These are phyloP conservation scores for Xylaria palmicola DNA, from an alignment of 495 filamentous ascomycete species.

Conservation along the genomic window DNA sequence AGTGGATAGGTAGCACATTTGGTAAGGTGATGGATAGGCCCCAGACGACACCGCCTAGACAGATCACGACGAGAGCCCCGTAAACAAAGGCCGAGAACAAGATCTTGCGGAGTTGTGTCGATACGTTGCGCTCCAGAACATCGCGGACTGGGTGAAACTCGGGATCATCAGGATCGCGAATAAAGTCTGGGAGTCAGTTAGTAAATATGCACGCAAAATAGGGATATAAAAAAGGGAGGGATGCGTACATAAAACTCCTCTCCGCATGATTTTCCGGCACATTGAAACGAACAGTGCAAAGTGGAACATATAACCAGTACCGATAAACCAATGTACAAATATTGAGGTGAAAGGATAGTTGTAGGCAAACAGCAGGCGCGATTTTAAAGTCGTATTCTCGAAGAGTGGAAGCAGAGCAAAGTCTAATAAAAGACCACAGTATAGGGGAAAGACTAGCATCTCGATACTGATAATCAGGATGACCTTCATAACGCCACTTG, in stretches of 20 bases:
- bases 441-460: constrained; percentile 96
- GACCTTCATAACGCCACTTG: constrained; percentile 95
- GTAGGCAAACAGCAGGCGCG: constrained; percentile 72
- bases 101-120: constrained; percentile 94
- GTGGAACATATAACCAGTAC: constrained; percentile 99
- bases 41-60: constrained; percentile 95
- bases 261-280: constrained; percentile 96
- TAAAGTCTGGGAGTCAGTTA: constrained; percentile 73
- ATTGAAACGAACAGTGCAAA: constrained; percentile 98
- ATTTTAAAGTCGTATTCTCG: constrained; percentile 68
- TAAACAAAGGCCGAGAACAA: constrained; percentile 95
- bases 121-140: constrained; percentile 89
- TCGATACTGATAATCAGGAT: constrained; percentile 98
- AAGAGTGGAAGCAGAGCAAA: constrained; percentile 87
- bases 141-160: constrained; percentile 98
- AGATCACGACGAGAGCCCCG: constrained; percentile 86
- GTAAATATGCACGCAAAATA: constrained; percentile 26
- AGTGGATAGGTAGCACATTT: constrained; percentile 82
- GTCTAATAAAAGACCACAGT: constrained; percentile 90
- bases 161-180: constrained; percentile 96
- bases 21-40: constrained; percentile 65
- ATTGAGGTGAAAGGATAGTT: constrained; percentile 78
- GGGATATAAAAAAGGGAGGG: neutral
- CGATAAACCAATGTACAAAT: constrained; percentile 98
- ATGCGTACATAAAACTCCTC: constrained; percentile 81